phyloP scores from a whole-genome alignment of 2,329 filamentous ascomycete species.

The Cercospora zeae-maydis region DNA sequence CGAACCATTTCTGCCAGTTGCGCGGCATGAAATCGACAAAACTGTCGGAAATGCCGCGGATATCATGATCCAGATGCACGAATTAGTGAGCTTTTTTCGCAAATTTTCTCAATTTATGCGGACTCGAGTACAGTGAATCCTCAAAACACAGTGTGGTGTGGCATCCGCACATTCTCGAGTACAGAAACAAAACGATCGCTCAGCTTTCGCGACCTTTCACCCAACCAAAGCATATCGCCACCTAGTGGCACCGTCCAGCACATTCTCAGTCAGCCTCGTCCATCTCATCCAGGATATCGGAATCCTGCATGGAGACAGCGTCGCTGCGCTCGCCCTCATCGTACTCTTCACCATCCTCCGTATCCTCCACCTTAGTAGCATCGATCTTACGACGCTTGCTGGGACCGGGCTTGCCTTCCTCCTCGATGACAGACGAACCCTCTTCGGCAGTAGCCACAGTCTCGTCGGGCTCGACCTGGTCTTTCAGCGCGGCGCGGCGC shows the following conservation, averaged over 20 bases:
- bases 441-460: too few species aligned
- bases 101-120: background rate
- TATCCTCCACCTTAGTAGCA: constrained; percentile 12
- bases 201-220: background rate
- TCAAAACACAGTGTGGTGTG: background rate
- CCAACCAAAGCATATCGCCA: background rate
- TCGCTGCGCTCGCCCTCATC: constrained; percentile 23
- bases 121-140: background rate
- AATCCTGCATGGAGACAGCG: constrained; percentile 29
- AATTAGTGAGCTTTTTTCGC: background rate
- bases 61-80: background rate
- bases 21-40: too few species aligned
- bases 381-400: constrained; percentile 21
- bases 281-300: constrained; percentile 30
- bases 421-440: background rate
- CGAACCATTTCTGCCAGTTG: too few species aligned
- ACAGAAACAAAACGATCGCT: background rate
- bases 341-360: constrained; percentile 13
- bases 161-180: background rate
- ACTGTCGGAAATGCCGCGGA: background rate
- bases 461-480: constrained; percentile 1
- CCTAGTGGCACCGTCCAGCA: background rate
- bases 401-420: constrained; percentile 11
- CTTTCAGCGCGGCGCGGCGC: constrained; percentile 17
- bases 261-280: constrained; percentile 19